phyloP scores from a whole-genome alignment of 2,329 filamentous ascomycete genomes.

The Mycosphaerella arachidis region DNA sequence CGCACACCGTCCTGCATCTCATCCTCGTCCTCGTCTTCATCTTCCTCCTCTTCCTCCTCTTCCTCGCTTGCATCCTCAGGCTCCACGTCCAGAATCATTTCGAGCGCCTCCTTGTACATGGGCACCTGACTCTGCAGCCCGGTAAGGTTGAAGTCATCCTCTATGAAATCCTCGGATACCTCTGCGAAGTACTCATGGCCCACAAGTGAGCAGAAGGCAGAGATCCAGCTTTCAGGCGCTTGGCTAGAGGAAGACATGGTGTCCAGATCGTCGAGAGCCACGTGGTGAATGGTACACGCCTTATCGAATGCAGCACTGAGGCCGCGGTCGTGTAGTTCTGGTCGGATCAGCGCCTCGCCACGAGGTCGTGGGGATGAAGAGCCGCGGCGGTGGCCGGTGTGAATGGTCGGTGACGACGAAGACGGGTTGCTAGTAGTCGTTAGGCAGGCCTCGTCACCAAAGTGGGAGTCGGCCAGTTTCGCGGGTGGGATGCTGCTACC shows the following conservation, averaged over 20 bases:
- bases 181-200: constrained; percentile 99
- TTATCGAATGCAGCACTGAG: constrained; percentile 29
- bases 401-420: constrained; percentile 1
- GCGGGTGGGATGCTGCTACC: background rate
- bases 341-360: constrained; percentile 8
- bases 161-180: constrained; percentile 97
- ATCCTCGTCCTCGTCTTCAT: constrained; percentile 48
- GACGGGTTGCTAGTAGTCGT: constrained; percentile 4
- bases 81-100: constrained; percentile 99
- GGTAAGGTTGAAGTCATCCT: constrained; percentile 99
- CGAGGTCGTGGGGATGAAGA: constrained; percentile 1
- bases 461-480: constrained; percentile 8
- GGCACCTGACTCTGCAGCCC: constrained; percentile 91
- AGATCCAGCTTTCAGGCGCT: constrained; percentile 88
- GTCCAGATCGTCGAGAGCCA: constrained; percentile 22
- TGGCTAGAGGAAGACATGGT: constrained; percentile 55
- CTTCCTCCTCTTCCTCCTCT: constrained; percentile 66
- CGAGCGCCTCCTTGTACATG: constrained; percentile 98
- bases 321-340: constrained; percentile 16
- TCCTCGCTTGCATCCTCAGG: constrained; percentile 91
- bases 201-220: constrained; percentile 89
- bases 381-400: background rate
- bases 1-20: constrained; percentile 52
- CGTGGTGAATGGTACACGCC: constrained; percentile 24
- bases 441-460: background rate